A percentile compares a stretch with the other conserved stretches of the same genome.
Conservation (phyloP, 2,329 filamentous ascomycete species). For the Monosporascus sp. region DNA sequence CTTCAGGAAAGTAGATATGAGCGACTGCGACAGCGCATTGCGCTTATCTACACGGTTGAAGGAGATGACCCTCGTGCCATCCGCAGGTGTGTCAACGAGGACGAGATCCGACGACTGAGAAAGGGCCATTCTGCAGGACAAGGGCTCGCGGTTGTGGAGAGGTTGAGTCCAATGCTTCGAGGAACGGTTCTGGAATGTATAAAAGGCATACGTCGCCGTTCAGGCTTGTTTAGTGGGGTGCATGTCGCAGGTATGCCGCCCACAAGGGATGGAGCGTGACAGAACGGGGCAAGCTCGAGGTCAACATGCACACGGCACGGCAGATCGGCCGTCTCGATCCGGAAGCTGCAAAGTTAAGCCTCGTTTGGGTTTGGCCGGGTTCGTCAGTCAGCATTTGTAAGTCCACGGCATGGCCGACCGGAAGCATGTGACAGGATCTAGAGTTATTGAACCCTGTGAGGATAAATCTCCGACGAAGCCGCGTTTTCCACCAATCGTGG, state of each 20-base stretch:
- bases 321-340: background rate
- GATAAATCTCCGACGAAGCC: background rate
- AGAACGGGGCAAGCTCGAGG: background rate
- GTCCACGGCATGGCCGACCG: background rate
- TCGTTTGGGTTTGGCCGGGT: background rate
- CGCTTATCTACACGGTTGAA: background rate
- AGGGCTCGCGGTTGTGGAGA: background rate
- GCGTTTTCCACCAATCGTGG: background rate
- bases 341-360: background rate
- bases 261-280: background rate
- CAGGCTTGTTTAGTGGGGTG: background rate
- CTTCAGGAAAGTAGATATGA: background rate
- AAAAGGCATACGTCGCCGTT: background rate
- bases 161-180: background rate
- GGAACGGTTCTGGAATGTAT: background rate
- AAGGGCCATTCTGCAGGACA: background rate
- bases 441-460: background rate
- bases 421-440: background rate
- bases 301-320: too few relatives aligned
- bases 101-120: background rate
- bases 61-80: slow-evolving; percentile 1
- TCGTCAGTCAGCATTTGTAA: background rate
- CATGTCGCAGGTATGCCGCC: background rate
- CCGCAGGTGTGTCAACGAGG: slow-evolving; percentile 1
- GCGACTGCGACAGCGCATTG: background rate